Conservation (phyloP, 441 rosid genomes). For the Adansonia madagascariensis region DNA sequence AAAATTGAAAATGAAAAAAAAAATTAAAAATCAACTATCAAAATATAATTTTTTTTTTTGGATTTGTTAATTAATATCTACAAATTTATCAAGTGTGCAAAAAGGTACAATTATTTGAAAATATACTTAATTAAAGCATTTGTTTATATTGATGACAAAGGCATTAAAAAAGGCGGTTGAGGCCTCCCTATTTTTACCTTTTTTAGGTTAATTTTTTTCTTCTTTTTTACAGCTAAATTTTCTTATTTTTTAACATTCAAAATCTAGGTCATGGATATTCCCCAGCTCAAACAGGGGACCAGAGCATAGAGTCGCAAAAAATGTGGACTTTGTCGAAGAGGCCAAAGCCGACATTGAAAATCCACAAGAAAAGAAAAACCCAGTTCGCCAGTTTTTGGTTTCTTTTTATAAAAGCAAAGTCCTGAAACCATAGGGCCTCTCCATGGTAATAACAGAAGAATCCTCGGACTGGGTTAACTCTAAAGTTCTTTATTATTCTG, state of each 20-base stretch:
- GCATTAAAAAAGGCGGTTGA: background rate
- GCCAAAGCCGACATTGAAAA: background rate
- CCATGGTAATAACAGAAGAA: background rate
- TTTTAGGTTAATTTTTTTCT: background rate
- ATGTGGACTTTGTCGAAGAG: slow-evolving; percentile 9
- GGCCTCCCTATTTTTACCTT: background rate
- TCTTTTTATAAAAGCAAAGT: background rate
- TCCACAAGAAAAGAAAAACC: background rate
- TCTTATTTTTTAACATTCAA: background rate
- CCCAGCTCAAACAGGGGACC: background rate
- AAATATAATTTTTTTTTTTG: too few species aligned
- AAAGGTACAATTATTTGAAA: too few species aligned
- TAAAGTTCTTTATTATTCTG: background rate
- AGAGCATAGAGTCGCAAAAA: background rate
- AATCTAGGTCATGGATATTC: background rate
- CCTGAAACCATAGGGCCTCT: background rate
- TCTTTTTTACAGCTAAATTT: background rate
- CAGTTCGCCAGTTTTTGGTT: background rate
- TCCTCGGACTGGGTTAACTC: background rate
- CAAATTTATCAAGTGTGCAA: too few species aligned
- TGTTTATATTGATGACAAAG: background rate
- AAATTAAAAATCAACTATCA: too few species aligned
- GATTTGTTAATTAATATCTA: too few species aligned
- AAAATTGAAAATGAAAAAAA: too few species aligned
- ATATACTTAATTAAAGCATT: too few species aligned